These are phyloP conservation scores for bread wheat (Triticum aestivum) DNA, from an alignment of 176 grass and related monocot genomes.

Conservation along the genomic window DNA sequence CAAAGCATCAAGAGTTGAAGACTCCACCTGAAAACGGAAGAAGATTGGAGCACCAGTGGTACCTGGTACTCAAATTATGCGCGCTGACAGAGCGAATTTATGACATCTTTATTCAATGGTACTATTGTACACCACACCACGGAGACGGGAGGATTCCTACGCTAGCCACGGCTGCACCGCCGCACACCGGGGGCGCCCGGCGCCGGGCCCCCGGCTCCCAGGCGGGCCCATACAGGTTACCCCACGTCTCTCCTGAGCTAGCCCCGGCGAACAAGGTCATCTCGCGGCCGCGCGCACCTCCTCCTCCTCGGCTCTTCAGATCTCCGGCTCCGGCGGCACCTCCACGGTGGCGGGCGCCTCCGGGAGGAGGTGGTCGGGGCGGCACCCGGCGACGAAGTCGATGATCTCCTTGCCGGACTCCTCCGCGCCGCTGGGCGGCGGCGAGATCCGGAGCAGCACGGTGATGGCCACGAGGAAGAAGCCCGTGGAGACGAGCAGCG, in stretches of 20 bases:
- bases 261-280: background rate
- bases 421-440: slow-evolving; percentile 42
- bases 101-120: slow-evolving; percentile 46
- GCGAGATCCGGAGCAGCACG: slow-evolving; percentile 73
- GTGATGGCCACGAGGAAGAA: slow-evolving; percentile 63
- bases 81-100: background rate
- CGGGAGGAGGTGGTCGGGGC: slow-evolving; percentile 27
- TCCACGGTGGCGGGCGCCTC: slow-evolving; percentile 23
- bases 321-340: slow-evolving; percentile 42
- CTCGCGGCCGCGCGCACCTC: background rate
- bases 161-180: slow-evolving; percentile 20
- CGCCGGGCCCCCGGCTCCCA: background rate
- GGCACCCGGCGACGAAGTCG: slow-evolving; percentile 64
- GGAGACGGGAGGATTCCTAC: slow-evolving; percentile 36
- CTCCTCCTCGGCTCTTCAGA: slow-evolving; percentile 18
- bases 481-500: slow-evolving; percentile 67
- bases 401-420: slow-evolving; percentile 68
- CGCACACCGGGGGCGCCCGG: background rate
- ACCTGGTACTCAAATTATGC: background rate
- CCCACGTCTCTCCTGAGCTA: background rate
- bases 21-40: background rate
- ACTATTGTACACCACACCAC: slow-evolving; percentile 39
- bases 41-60: background rate
- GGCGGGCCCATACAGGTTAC: slow-evolving; percentile 23
- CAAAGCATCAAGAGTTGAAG: background rate